Percentiles rank a stretch among this genome's conserved stretches.
These are phyloP conservation scores for Colletotrichum nymphaeae DNA, from an alignment of 2,329 filamentous ascomycete genomes.

Conservation along the genomic window DNA sequence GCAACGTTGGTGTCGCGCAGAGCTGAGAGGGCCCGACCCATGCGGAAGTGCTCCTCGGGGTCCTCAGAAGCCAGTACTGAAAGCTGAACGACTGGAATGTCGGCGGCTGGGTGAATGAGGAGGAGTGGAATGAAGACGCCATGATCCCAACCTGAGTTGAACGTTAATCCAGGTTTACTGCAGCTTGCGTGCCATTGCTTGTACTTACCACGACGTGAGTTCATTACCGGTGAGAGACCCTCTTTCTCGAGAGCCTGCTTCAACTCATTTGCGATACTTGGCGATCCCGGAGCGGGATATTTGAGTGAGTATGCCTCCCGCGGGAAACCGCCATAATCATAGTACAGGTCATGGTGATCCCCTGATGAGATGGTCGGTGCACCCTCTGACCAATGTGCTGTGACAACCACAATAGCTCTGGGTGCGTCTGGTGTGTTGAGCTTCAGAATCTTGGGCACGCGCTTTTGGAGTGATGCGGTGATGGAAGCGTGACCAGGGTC, in stretches of 20 bases:
- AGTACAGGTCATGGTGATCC: slow-evolving; percentile 59
- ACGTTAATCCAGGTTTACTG: not conserved
- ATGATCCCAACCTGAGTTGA: slow-evolving; percentile 63
- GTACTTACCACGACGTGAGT: slow-evolving; percentile 46
- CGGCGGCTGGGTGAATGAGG: slow-evolving; percentile 63
- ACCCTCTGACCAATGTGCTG: slow-evolving; percentile 66
- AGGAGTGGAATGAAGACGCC: slow-evolving; percentile 70
- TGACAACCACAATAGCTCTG: slow-evolving; percentile 66
- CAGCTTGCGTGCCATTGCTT: slow-evolving; percentile 34
- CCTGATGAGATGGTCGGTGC: slow-evolving; percentile 63
- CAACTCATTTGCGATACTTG: slow-evolving; percentile 62
- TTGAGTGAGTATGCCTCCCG: slow-evolving; percentile 64
- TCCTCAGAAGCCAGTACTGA: slow-evolving; percentile 65
- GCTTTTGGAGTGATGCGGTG: slow-evolving; percentile 61
- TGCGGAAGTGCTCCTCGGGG: slow-evolving; percentile 58
- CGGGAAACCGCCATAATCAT: slow-evolving; percentile 72
- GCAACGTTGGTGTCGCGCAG: slow-evolving; percentile 67
- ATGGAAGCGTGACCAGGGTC: slow-evolving; percentile 65
- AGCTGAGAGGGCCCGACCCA: slow-evolving; percentile 62
- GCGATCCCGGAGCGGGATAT: slow-evolving; percentile 67
- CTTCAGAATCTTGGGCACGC: slow-evolving; percentile 66
- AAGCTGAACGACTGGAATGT: slow-evolving; percentile 67
- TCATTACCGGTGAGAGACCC: slow-evolving; percentile 56
- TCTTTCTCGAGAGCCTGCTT: slow-evolving; percentile 55
- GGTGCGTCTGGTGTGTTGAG: slow-evolving; percentile 62